Base-by-base conservation (phyloP, 2,329 filamentous ascomycete genomes). In the Lecanicillium sp. region DNA sequence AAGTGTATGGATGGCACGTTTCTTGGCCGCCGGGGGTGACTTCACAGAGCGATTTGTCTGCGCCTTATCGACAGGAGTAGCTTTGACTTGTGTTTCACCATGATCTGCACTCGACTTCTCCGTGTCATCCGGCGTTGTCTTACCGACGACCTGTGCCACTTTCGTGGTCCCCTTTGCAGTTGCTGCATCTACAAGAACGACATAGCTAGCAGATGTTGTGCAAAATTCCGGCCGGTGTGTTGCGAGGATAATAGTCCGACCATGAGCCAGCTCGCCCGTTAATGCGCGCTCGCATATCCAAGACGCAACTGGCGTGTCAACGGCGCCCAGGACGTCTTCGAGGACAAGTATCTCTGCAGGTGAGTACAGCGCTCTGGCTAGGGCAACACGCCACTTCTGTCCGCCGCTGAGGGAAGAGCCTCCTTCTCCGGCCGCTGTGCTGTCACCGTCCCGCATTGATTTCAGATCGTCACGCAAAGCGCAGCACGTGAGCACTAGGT, bases 321-420 rank as follows among this genome's bases (percentile, higher is more conserved):
- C 39, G 5, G 43, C 47, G 17, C 33, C 33, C 8, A 69, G 59
- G 2, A 68, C 60, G 37, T 72, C 69, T 36, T 73, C 68, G 4
- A 72, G 50, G 13, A 71, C 48, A n/a, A 69, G 47, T 2, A 66
- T 66, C 1, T 61, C 58, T 1, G 64, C 62, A 1, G 56, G 55
- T 1, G 65, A 68, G 46, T 71, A 71, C 7, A 70, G 46, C 1
- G 66, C 67, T 20, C 68, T 59, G 1, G 67, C 68, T 2, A 71
- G 55, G 3, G 64, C 63, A 3, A 69, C 55, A 3, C 67, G 59
- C 58, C 64, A 66, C 18, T 65, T 63, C 41, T 71, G 67, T 0
- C 67, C 67, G 4, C 67, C 67, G 5, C 60, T 65, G 3, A 71
- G 53, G 3, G 60, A 63, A 4, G 67, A 60, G 3, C 65, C 66